A percentile compares a stretch with the other conserved stretches of the same genome.
These are phyloP conservation scores for Botryotinia calthae DNA, from an alignment of 2,329 filamentous ascomycete genomes.

Conservation along the genomic window DNA sequence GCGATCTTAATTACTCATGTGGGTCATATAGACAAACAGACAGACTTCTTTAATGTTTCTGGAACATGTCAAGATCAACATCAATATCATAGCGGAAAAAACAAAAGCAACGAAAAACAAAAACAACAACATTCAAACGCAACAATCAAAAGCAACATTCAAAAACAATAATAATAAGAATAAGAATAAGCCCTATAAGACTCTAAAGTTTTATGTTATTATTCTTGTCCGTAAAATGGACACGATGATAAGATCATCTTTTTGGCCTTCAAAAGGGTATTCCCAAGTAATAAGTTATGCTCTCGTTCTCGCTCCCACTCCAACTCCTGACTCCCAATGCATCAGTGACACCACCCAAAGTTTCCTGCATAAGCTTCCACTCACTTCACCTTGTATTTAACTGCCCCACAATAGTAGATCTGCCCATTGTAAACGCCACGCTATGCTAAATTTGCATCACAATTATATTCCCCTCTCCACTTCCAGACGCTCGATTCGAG, in stretches of 20 bases:
- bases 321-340: slow-evolving; percentile 6
- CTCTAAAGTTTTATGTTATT: background rate
- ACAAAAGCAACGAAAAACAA: background rate
- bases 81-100: background rate
- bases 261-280: slow-evolving; percentile 5
- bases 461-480: slow-evolving; percentile 3
- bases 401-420: slow-evolving; percentile 10
- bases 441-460: slow-evolving; percentile 17
- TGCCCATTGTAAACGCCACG: slow-evolving; percentile 17
- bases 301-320: background rate
- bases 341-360: slow-evolving; percentile 10
- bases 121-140: background rate
- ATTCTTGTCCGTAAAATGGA: slow-evolving; percentile 3
- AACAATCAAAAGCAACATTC: too few relatives aligned
- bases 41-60: background rate
- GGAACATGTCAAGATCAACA: background rate
- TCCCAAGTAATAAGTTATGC: slow-evolving; percentile 12
- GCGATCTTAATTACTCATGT: background rate
- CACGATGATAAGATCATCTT: background rate
- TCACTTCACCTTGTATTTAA: slow-evolving; percentile 1
- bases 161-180: too few relatives aligned
- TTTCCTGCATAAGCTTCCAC: slow-evolving; percentile 10
- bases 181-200: too few relatives aligned
- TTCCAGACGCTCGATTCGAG: background rate
- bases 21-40: background rate